Base-by-base conservation (phyloP, 768 basidiomycete genomes). In the Tricholoma sp. region DNA sequence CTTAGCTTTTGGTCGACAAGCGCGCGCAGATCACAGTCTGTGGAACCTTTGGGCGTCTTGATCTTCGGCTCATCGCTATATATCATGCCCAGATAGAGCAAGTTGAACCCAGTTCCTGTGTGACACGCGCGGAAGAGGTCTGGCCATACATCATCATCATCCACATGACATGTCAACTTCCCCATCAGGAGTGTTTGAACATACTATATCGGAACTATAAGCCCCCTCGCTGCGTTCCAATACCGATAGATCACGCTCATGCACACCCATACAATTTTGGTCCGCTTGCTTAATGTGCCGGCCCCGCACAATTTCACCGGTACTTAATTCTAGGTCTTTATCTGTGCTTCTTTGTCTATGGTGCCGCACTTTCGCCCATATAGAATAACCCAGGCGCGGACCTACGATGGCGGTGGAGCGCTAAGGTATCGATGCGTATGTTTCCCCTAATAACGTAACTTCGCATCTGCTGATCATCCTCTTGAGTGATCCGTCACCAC, bases 181-280 rank as follows among this genome's bases (percentile, higher is more conserved):
- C 61, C 61, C 63, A 62, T 64, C 56, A 8, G 57, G 63, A 32
- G 48, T 31, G 51, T 42, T 49, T 58, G 39, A 59, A 51, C 55
- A 53, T 57, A 54, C 56, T 20, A 52, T 15, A 52, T 57, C 54
- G 36, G 54, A 42, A 53, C 29, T 37, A 31, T 39, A 58, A 4
- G 44, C 32, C 33, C 24, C 17, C 48, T 18, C 32, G 36, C 41
- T 54, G 41, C 36, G 49, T n/a, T 48, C 6, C 45, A 5, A 28
- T 47, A 12, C 10, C 39, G 28, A 31, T 31, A 15, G 28, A 48
- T 48, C 29, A n/a, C 8, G 28, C 44, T 45, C 44, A 44, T 45
- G 9, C n/a, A n/a, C n/a, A n/a, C 44, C 24, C 29, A 31, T 31
- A 17, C 17, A 29, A 32, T 49, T n/a, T 15, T 48, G 7, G 47